Evolutionary conservation across 2,329 filamentous ascomycete genomes (phyloP).

Genomic region (Sclerotinia spermophila): DNA sequence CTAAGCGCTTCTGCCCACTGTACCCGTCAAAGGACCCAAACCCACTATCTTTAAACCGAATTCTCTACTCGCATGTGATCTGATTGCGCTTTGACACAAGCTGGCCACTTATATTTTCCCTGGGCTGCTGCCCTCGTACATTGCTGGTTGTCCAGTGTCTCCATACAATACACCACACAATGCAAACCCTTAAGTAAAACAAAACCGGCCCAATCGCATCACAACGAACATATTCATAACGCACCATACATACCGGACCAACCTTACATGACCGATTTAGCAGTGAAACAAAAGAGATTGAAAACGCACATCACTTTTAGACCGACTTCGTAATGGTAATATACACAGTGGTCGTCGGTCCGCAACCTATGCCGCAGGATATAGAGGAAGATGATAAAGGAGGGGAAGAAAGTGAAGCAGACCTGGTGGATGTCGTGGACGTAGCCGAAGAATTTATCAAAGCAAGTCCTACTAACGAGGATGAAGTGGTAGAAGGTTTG

Average conservation of each 20-base stretch:
- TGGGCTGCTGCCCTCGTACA: neutral
- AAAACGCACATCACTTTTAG: neutral
- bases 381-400: neutral
- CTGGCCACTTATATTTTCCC: too few relatives aligned
- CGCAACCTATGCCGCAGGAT: neutral
- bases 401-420: neutral
- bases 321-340: neutral
- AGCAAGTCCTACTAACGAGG: neutral
- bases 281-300: neutral
- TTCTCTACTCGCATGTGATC: too few relatives aligned
- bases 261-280: neutral
- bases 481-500: neutral
- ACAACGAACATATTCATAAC: neutral
- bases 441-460: neutral
- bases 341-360: constrained; percentile 7
- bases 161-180: neutral
- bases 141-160: neutral
- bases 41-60: neutral
- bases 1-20: neutral
- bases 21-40: neutral
- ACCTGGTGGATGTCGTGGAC: neutral
- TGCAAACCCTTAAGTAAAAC: neutral
- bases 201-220: neutral
- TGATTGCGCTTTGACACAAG: neutral
- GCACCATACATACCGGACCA: neutral